Conservation (phyloP, 2,329 filamentous ascomycete genomes). For the Apiospora hydei region DNA sequence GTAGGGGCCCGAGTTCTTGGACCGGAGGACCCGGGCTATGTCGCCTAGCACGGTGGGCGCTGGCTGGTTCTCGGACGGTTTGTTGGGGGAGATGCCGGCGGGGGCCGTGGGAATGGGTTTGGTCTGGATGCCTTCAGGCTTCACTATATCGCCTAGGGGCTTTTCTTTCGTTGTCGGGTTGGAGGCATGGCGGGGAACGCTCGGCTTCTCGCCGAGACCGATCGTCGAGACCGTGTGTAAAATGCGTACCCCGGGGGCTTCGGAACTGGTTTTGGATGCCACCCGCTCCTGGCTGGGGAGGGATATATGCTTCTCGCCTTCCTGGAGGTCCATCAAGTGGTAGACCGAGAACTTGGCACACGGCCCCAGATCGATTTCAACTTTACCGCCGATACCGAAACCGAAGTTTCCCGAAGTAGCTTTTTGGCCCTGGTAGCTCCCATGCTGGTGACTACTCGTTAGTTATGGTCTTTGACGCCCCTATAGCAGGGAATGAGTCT, state of each 20-base stretch:
- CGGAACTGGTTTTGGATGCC: neutral
- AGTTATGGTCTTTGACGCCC: constrained; percentile 12
- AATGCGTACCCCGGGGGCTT: neutral
- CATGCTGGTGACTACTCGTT: constrained; percentile 43
- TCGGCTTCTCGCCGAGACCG: neutral
- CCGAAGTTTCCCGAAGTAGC: constrained; percentile 61
- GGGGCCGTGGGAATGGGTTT: neutral
- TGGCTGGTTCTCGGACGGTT: constrained; percentile 13
- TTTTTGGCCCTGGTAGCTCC: constrained; percentile 56
- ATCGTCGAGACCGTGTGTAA: neutral
- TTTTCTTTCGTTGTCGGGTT: neutral
- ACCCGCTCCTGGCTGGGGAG: neutral
- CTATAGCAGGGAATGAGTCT: too few species aligned
- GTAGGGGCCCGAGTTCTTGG: constrained; percentile 52
- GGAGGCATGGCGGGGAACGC: neutral
- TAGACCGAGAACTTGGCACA: constrained; percentile 56
- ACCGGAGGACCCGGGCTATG: constrained; percentile 51
- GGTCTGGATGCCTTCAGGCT: neutral
- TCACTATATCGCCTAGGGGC: too few species aligned
- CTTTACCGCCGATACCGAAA: constrained; percentile 48
- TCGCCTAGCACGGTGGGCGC: constrained; percentile 37
- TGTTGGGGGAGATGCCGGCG: constrained; percentile 21
- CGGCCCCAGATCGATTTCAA: constrained; percentile 47
- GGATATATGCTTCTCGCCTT: constrained; percentile 34
- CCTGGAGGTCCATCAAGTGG: constrained; percentile 54